These are phyloP conservation scores for Orbilia javanica DNA, from an alignment of 2,329 filamentous ascomycete species.

Conservation along the genomic window DNA sequence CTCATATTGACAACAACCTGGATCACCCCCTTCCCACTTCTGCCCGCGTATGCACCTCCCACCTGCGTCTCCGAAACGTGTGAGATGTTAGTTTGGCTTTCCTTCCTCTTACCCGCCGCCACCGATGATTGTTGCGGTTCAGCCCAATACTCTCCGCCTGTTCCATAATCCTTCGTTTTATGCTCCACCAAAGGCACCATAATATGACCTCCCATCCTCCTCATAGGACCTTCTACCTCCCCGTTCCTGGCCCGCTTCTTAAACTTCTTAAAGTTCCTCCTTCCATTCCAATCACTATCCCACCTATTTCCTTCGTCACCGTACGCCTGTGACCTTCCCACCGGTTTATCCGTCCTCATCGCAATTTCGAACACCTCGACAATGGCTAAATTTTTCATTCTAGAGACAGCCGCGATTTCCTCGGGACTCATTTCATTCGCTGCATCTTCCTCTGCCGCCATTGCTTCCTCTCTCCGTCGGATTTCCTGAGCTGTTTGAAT, in stretches of 20 bases:
- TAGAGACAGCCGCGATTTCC: slow-evolving; percentile 70
- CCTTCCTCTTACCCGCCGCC: slow-evolving; percentile 19
- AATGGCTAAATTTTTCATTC: slow-evolving; percentile 79
- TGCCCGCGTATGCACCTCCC: slow-evolving; percentile 17
- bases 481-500: slow-evolving; percentile 74
- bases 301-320: slow-evolving; percentile 74
- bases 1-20: slow-evolving; percentile 31
- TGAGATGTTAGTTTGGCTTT: slow-evolving; percentile 10
- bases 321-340: slow-evolving; percentile 62
- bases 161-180: slow-evolving; percentile 71
- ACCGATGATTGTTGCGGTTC: slow-evolving; percentile 14
- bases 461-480: slow-evolving; percentile 76
- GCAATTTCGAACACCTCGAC: slow-evolving; percentile 81
- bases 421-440: slow-evolving; percentile 70
- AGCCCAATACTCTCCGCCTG: slow-evolving; percentile 67
- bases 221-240: slow-evolving; percentile 61
- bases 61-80: slow-evolving; percentile 54
- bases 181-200: slow-evolving; percentile 76
- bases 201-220: slow-evolving; percentile 69
- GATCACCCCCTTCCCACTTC: slow-evolving; percentile 11
- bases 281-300: slow-evolving; percentile 91
- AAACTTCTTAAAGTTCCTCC: slow-evolving; percentile 97
- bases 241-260: slow-evolving; percentile 68
- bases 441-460: slow-evolving; percentile 70
- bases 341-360: slow-evolving; percentile 62